Conservation (phyloP, 495 filamentous ascomycete species). For the Lindgomyces ingoldianus region DNA sequence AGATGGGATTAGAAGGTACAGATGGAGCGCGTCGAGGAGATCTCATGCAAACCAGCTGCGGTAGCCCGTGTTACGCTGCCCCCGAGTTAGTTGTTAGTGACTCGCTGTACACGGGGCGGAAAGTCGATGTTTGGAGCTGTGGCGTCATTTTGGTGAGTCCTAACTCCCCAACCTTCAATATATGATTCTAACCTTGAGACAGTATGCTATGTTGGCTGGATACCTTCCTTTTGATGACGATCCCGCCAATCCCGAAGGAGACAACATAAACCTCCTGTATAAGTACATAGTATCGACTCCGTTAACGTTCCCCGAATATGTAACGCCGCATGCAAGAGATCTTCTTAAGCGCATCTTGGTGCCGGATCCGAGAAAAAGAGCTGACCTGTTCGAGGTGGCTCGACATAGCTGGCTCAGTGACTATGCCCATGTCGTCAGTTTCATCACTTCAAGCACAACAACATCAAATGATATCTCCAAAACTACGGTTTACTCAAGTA, state of each 20-base stretch:
- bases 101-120: constrained; percentile 92
- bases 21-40: constrained; percentile 67
- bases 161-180: neutral
- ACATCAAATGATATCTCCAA: constrained; percentile 82
- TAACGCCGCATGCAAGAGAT: constrained; percentile 94
- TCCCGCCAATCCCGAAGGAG: constrained; percentile 95
- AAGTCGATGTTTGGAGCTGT: constrained; percentile 99
- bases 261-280: constrained; percentile 98
- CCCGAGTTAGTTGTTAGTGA: constrained; percentile 98
- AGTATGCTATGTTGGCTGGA: constrained; percentile 99
- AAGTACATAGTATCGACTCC: constrained; percentile 99
- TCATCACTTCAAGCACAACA: constrained; percentile 93
- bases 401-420: constrained; percentile 98
- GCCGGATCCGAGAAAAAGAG: constrained; percentile 91
- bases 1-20: constrained; percentile 67
- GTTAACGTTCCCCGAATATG: constrained; percentile 97
- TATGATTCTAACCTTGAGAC: constrained; percentile 11
- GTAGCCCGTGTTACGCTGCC: constrained; percentile 91
- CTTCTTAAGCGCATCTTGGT: constrained; percentile 90
- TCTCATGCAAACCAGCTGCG: constrained; percentile 80
- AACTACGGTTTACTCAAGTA: constrained; percentile 70
- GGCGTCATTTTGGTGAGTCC: constrained; percentile 92
- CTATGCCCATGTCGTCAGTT: constrained; percentile 89
- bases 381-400: constrained; percentile 96
- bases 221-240: constrained; percentile 99